A percentile compares a stretch with the other conserved stretches of the same genome.
Conservation (phyloP, 768 basidiomycete genomes). For the Fomitopsis pulvina region DNA sequence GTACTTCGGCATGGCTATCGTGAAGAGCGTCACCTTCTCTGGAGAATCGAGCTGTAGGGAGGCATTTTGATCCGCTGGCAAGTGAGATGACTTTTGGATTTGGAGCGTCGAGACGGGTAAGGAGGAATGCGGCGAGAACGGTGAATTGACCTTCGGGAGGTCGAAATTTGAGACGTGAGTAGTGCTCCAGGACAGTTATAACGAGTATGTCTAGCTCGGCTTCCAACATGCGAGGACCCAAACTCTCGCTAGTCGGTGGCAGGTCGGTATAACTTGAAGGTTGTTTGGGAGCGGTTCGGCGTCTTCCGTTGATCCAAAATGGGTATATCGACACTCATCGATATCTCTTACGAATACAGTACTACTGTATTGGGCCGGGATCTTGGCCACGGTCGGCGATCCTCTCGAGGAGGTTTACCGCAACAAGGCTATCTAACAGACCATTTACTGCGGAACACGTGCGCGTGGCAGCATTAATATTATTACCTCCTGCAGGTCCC, state of each 20-base stretch:
- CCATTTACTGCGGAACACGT: no score
- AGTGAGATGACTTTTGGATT: slow-evolving; percentile 63
- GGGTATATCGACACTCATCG: no score
- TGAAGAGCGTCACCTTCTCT: slow-evolving; percentile 72
- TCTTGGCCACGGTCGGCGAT: no score
- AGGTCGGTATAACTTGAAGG: neutral
- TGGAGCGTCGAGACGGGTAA: slow-evolving; percentile 25
- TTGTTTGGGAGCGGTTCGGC: no score
- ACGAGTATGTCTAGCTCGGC: slow-evolving; percentile 25
- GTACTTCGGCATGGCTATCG: slow-evolving; percentile 87
- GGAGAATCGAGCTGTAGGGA: slow-evolving; percentile 59
- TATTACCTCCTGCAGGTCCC: no score
- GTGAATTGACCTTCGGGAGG: slow-evolving; percentile 57
- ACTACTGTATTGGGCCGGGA: no score
- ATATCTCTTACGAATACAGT: no score
- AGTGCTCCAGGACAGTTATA: slow-evolving; percentile 34
- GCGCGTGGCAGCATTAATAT: no score
- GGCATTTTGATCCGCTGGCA: slow-evolving; percentile 81
- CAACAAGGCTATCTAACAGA: no score
- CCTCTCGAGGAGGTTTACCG: no score
- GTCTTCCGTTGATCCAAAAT: no score
- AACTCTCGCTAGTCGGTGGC: neutral
- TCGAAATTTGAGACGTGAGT: slow-evolving; percentile 38
- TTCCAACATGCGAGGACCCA: slow-evolving; percentile 10
- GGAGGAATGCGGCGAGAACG: slow-evolving; percentile 49